phyloP scores from a whole-genome alignment of 306 rosid genomes.

The Sicyos edulis region DNA sequence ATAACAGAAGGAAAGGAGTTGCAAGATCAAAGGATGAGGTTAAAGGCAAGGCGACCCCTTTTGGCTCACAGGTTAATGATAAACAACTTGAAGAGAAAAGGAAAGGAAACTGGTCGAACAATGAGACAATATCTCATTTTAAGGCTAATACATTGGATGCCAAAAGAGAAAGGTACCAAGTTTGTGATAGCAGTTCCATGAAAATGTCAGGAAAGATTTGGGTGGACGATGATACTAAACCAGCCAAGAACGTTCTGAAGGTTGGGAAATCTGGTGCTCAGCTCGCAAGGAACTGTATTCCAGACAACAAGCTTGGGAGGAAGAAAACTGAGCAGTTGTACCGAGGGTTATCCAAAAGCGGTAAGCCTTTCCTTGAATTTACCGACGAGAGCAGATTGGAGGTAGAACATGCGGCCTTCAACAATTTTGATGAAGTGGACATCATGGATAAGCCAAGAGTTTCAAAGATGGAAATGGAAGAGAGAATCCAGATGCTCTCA shows the following conservation, averaged over 20 bases:
- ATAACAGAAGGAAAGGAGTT: conserved; percentile 21
- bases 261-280: conserved; percentile 30
- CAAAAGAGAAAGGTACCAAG: conserved; percentile 17
- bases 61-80: conserved; percentile 28
- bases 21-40: conserved; percentile 27
- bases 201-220: conserved; percentile 18
- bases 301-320: conserved; percentile 28
- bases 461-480: conserved; percentile 77
- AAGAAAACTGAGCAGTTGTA: conserved; percentile 23
- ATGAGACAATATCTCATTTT: background rate
- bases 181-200: conserved; percentile 25
- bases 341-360: conserved; percentile 30
- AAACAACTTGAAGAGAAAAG: conserved; percentile 24
- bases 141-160: conserved; percentile 2
- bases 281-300: conserved; percentile 27
- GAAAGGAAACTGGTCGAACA: conserved; percentile 24
- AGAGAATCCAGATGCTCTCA: conserved; percentile 72
- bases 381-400: conserved; percentile 33
- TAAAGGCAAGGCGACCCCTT: conserved; percentile 25
- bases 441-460: conserved; percentile 41
- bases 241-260: conserved; percentile 24
- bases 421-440: conserved; percentile 45
- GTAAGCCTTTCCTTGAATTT: conserved; percentile 24
- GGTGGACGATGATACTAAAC: conserved; percentile 17
- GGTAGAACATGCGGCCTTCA: conserved; percentile 77